Conservation (phyloP, 2,329 filamentous ascomycete species). For the Raffaelea ambrosiae region DNA sequence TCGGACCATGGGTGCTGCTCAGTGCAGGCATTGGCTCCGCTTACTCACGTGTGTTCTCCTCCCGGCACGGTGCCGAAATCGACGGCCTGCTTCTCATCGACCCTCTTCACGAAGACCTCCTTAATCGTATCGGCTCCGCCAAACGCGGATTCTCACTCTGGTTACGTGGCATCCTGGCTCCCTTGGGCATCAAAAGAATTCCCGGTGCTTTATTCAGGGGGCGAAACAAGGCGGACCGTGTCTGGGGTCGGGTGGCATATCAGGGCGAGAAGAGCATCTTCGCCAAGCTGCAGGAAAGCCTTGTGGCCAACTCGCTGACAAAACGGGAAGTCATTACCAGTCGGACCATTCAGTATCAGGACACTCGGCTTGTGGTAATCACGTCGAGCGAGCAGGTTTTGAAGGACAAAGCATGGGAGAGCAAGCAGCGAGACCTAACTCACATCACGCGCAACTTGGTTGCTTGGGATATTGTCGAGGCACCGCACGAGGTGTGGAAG, state of each 20-base stretch:
- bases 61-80: conserved; percentile 67
- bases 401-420: conserved; percentile 63
- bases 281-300: conserved; percentile 83
- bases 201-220: conserved; percentile 75
- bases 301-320: conserved; percentile 78
- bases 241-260: conserved; percentile 72
- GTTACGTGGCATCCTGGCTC: conserved; percentile 77
- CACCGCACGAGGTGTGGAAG: conserved; percentile 80
- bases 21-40: conserved; percentile 82
- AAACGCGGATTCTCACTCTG: conserved; percentile 76
- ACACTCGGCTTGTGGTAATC: conserved; percentile 70
- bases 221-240: conserved; percentile 70
- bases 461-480: conserved; percentile 80
- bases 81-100: conserved; percentile 79
- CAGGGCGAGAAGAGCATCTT: conserved; percentile 81
- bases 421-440: conserved; percentile 77
- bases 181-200: conserved; percentile 75
- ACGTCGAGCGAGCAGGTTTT: conserved; percentile 69
- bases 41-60: conserved; percentile 85
- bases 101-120: conserved; percentile 78
- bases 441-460: conserved; percentile 70
- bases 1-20: conserved; percentile 81
- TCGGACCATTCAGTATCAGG: conserved; percentile 66
- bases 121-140: conserved; percentile 58
- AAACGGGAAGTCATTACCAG: conserved; percentile 74